Base-by-base conservation (phyloP, 495 filamentous ascomycete species). In the Aspergillus egyptiacus region DNA sequence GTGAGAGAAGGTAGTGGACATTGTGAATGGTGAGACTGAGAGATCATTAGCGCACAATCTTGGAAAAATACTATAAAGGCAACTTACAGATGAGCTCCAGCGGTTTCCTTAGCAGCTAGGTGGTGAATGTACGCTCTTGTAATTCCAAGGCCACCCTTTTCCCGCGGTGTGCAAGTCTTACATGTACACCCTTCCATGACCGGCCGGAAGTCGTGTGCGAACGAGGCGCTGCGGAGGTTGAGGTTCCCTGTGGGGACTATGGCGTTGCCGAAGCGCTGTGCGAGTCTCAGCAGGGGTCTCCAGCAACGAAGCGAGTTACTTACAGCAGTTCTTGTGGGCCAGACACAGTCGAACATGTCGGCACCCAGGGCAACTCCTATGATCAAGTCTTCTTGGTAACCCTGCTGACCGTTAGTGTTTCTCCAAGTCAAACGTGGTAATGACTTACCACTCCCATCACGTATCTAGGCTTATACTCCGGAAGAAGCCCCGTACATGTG, bases 271-370 rank as follows among this genome's bases (percentile, higher is more conserved):
- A 97, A 98, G 23, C 93, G 82, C 68, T 82, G 44, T 20, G 28
- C 48, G 24, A 39, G 50, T 48, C n/a, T n/a, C 34, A 45, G 33
- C 5, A 34, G 3, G 15, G 24, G 34, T 10, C 48, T 31, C 13
- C 19, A 36, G 3, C 9, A 15, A 10, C 17, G 24, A 28, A 17
- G 42, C 37, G 30, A 45, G 1, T 2, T 14, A 42, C 69, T 57
- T 70, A 80, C 81, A 10, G 94, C 93, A 19, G 93, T 97, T 32
- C 93, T 77, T 19, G 93, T 98, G 6, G 91, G 94, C 94, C 94
- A 98, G 5, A 97, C 93, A 60, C 94, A 98, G 70, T 98, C 93
- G 65, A 98, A 98, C 94, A 98, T 97, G 62, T 98, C 93, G 18
- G 94, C 93, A 4, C 93, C 93, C 5, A 98, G 77, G 9, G 93